Base-by-base conservation (phyloP, 164 flowering plant genomes). In the Aristolochia californica region DNA sequence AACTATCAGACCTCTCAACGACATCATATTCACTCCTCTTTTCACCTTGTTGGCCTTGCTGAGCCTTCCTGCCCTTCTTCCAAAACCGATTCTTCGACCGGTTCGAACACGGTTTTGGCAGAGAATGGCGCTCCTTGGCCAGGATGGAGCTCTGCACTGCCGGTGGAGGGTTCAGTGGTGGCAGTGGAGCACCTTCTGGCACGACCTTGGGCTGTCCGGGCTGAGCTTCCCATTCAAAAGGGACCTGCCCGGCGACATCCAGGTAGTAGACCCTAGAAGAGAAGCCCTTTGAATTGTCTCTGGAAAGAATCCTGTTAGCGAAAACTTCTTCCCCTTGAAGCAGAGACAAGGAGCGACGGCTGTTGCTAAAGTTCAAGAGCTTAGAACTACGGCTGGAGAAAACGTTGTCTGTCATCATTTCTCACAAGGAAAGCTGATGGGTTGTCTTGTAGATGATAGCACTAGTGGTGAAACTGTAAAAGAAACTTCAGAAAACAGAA, bases 121-220 rank as follows among this genome's bases (percentile, higher is more conserved):
- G n/a, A 7, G 10, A 14, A 34, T 16, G 1, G 1, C 15, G 12
- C 9, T 11, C 16, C 3, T 11, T 51, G 47, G 43, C 40, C 50
- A 45, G 17, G 22, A 13, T 4, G 9, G 43, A 58, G 10, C 51
- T n/a, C 23, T 11, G 40, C 1, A 27, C 24, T 11, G 43, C 52
- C 9, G 65, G 65, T 12, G 65, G 65, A 1, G 65, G 65, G 14
- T 59, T 55, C 21, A 62, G 44, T 4, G 65, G 53, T 11, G 59
- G 59, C 20, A 62, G 59, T 2, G 22, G n/a, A 2, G 5, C 25
- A 17, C 12, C n/a, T 62, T 55, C 53, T 24, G 25, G 23, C 25
- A 11, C 5, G 24, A 25, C 48, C 44, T 62, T 62, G 26, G 65
- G 65, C 45, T 45, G 24, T 21, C 65, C 65, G 3, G 65, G 65